phyloP scores from a whole-genome alignment of 2,329 filamentous ascomycete genomes.

The Aureobasidium uvarum region DNA sequence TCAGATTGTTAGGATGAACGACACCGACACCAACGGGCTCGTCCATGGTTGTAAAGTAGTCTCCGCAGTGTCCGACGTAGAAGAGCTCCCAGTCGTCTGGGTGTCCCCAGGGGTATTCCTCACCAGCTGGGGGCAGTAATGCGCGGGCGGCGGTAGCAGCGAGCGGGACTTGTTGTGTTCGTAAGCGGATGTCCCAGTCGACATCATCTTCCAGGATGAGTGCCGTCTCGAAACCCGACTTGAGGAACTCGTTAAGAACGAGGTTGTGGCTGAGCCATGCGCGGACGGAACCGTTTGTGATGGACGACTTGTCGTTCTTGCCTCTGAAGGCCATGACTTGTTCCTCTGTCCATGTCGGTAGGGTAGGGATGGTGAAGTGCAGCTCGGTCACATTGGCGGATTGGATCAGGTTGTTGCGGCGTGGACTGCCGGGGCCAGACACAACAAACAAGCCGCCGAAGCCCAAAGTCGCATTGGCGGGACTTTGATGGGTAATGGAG shows the following conservation, averaged over 20 bases:
- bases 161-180: slow-evolving; percentile 44
- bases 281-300: slow-evolving; percentile 40
- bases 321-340: slow-evolving; percentile 36
- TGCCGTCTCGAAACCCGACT: slow-evolving; percentile 44
- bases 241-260: slow-evolving; percentile 43
- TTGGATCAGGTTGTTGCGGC: slow-evolving; percentile 40
- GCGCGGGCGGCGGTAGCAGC: slow-evolving; percentile 43
- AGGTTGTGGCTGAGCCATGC: slow-evolving; percentile 46
- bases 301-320: slow-evolving; percentile 36
- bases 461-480: slow-evolving; percentile 28
- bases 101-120: slow-evolving; percentile 41
- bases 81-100: slow-evolving; percentile 42
- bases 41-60: slow-evolving; percentile 35
- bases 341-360: slow-evolving; percentile 42
- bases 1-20: slow-evolving; percentile 34
- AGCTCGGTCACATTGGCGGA: slow-evolving; percentile 42
- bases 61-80: slow-evolving; percentile 46
- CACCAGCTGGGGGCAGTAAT: slow-evolving; percentile 30
- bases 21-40: slow-evolving; percentile 25
- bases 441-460: slow-evolving; percentile 44
- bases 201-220: slow-evolving; percentile 49
- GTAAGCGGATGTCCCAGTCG: slow-evolving; percentile 48
- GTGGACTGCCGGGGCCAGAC: slow-evolving; percentile 39
- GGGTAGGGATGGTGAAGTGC: slow-evolving; percentile 41
- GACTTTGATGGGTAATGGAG: background rate